These are phyloP conservation scores for Jatropha multifida DNA, from an alignment of 441 rosid genomes.

Conservation along the genomic window DNA sequence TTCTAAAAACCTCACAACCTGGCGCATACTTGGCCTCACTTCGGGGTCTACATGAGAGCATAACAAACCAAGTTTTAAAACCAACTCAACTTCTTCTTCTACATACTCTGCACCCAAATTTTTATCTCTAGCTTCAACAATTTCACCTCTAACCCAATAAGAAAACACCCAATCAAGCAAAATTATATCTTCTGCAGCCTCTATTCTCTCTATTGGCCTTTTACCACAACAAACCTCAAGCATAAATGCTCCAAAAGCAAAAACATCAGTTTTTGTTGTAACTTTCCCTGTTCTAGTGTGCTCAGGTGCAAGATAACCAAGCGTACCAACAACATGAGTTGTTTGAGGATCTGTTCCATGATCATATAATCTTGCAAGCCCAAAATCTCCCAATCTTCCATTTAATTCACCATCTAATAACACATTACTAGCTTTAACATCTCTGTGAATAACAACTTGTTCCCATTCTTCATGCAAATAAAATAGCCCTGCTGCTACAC, in stretches of 20 bases:
- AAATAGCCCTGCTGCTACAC: conserved; percentile 40
- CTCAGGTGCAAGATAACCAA: conserved; percentile 58
- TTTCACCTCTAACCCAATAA: conserved; percentile 32
- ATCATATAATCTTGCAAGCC: conserved; percentile 47
- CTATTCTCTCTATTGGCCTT: conserved; percentile 33
- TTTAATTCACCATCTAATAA: conserved; percentile 40
- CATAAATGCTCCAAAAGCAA: conserved; percentile 43
- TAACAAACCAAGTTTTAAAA: conserved; percentile 40
- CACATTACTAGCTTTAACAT: conserved; percentile 49
- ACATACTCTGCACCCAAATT: conserved; percentile 29
- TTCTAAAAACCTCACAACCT: conserved; percentile 34
- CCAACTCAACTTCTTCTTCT: conserved; percentile 43
- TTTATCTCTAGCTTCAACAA: conserved; percentile 40
- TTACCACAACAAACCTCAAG: conserved; percentile 44
- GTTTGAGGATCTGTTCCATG: conserved; percentile 46
- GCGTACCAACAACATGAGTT: conserved; percentile 40
- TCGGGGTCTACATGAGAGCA: conserved; percentile 39
- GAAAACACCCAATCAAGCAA: conserved; percentile 42
- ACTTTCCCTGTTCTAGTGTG: conserved; percentile 44
- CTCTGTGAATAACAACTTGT: conserved; percentile 45
- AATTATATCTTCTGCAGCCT: conserved; percentile 12
- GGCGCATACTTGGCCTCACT: conserved; percentile 44
- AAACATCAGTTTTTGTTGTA: conserved; percentile 42
- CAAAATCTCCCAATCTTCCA: conserved; percentile 53
- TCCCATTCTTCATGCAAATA: conserved; percentile 34